Evolutionary conservation across 2,329 filamentous ascomycete genomes (phyloP).

Genomic region (Trichoderma citrinoviride): DNA sequence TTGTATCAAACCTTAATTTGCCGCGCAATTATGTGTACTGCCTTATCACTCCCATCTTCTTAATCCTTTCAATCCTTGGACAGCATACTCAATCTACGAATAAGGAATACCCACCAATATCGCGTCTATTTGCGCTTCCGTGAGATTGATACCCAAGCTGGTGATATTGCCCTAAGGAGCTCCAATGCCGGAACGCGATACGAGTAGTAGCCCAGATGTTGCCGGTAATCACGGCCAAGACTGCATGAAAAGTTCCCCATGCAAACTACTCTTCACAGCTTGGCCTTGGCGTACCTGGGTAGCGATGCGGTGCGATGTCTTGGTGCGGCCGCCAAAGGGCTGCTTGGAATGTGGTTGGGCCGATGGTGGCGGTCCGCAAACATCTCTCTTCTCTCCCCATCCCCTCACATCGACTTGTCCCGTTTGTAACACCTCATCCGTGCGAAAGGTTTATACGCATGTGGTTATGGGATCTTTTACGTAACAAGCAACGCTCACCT

Average conservation of each 20-base stretch:
- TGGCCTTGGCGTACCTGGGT: not conserved
- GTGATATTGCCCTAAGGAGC: not conserved
- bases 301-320: not conserved
- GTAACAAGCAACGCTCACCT: not conserved
- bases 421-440: not conserved
- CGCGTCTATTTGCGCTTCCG: not conserved
- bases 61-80: not conserved
- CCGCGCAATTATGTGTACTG: not conserved
- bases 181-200: too few species aligned
- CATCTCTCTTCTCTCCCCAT: not conserved
- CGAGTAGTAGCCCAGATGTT: not conserved
- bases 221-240: not conserved
- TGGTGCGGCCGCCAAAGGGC: not conserved
- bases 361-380: not conserved
- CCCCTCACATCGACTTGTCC: not conserved
- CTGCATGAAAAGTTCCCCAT: not conserved
- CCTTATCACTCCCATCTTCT: too few species aligned
- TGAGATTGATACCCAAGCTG: not conserved
- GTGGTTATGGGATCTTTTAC: not conserved
- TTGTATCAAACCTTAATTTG: not conserved
- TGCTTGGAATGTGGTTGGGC: not conserved
- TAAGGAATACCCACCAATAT: not conserved
- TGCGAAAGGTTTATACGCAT: not conserved
- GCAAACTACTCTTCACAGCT: not conserved
- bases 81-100: not conserved